Conservation (phyloP, 257 asterid species). For the Solanum corneliomulleri region DNA sequence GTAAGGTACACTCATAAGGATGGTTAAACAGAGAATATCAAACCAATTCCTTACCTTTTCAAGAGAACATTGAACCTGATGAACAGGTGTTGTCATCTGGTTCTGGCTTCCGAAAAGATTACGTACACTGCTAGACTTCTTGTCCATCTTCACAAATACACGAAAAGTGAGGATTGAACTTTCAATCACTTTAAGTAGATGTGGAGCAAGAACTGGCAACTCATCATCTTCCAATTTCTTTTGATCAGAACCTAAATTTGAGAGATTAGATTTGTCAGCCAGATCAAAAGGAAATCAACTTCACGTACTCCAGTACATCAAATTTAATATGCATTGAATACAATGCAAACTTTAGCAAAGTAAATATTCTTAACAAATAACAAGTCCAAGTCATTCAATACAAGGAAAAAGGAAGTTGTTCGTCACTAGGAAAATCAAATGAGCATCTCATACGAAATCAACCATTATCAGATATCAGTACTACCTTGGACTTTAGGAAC, state of each 20-base stretch:
- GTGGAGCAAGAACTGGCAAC: conserved; percentile 37
- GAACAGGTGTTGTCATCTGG: conserved; percentile 62
- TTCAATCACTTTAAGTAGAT: conserved; percentile 56
- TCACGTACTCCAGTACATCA: background rate
- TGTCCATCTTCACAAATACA: conserved; percentile 66
- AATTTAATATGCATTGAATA: background rate
- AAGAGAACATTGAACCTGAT: conserved; percentile 61
- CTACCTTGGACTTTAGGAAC: conserved; percentile 87
- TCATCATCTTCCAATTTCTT: conserved; percentile 37
- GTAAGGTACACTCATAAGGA: background rate
- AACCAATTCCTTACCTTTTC: conserved; percentile 45
- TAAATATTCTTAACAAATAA: background rate
- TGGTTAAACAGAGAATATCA: background rate
- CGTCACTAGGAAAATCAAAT: background rate
- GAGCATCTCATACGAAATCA: background rate
- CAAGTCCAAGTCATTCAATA: background rate
- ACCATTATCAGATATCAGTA: background rate
- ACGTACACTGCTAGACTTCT: conserved; percentile 43
- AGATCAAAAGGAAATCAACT: background rate
- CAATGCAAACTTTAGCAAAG: background rate
- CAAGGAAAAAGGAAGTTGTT: background rate
- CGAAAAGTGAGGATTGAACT: conserved; percentile 64
- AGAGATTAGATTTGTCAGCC: background rate
- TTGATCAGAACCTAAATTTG: conserved; percentile 50
- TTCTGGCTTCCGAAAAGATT: conserved; percentile 44